Evolutionary conservation across 1,284 basidiomycete species (phyloP).

Genomic region (Trichosporon inkin): DNA sequence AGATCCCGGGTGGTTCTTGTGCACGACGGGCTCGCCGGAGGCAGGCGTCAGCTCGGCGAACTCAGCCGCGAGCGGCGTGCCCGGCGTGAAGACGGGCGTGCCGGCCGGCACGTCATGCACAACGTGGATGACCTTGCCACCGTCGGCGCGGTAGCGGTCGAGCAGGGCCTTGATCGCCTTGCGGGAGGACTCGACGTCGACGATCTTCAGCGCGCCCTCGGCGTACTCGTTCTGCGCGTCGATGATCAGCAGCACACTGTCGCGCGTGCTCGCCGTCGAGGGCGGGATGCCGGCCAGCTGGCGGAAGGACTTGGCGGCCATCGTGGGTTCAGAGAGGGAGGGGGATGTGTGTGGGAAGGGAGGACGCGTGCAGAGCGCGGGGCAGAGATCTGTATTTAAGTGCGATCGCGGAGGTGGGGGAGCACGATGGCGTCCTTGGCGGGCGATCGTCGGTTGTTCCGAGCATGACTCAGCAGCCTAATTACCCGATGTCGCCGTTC

Average conservation of each 20-base stretch:
- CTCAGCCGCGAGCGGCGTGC: constrained; percentile 27
- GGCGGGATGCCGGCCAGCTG: constrained; percentile 24
- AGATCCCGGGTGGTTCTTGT: constrained; percentile 27
- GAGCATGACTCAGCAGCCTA: too few species aligned
- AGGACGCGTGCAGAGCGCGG: neutral
- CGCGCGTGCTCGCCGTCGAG: constrained; percentile 19
- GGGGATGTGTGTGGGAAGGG: neutral
- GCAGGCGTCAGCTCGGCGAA: constrained; percentile 26
- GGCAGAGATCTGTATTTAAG: too few species aligned
- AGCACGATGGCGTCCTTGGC: too few species aligned
- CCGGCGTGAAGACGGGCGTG: constrained; percentile 31
- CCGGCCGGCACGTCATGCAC: constrained; percentile 27
- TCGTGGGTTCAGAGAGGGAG: too few species aligned
- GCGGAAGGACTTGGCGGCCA: constrained; percentile 19
- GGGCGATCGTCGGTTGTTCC: too few species aligned
- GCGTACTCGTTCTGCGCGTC: constrained; percentile 37
- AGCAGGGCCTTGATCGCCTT: constrained; percentile 21
- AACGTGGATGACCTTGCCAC: constrained; percentile 27
- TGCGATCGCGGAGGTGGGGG: too few species aligned
- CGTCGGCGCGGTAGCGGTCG: constrained; percentile 23
- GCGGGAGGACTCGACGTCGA: constrained; percentile 24
- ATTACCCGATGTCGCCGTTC: too few species aligned
- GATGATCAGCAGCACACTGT: constrained; percentile 32
- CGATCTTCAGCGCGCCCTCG: constrained; percentile 23
- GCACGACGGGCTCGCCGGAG: constrained; percentile 22